These are phyloP conservation scores for Populus hybrid DNA, from an alignment of 441 rosid genomes.

Conservation along the genomic window DNA sequence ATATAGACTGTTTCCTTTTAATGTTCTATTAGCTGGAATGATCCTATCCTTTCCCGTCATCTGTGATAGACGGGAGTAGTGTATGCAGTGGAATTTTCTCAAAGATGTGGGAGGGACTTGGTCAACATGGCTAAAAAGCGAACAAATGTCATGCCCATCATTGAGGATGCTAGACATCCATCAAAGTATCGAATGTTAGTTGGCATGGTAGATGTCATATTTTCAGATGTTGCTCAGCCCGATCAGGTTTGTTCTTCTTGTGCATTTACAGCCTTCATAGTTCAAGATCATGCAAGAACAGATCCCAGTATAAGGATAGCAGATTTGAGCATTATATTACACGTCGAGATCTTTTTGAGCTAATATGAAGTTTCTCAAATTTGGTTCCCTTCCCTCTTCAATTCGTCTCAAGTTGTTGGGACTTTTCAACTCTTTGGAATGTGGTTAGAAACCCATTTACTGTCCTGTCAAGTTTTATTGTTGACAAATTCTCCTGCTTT, in stretches of 20 bases:
- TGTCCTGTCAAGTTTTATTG: neutral
- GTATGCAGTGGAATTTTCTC: constrained; percentile 91
- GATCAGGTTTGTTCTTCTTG: constrained; percentile 64
- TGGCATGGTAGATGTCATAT: constrained; percentile 96
- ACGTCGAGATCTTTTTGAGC: neutral
- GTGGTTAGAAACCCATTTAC: neutral
- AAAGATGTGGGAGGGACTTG: constrained; percentile 88
- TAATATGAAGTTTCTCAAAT: neutral
- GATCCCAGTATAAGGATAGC: neutral
- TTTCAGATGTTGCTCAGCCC: constrained; percentile 96
- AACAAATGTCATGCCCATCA: constrained; percentile 81
- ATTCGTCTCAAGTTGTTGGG: neutral
- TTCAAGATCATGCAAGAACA: neutral
- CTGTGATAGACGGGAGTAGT: constrained; percentile 60
- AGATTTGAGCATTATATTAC: neutral
- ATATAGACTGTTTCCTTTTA: neutral
- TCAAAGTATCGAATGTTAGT: constrained; percentile 87
- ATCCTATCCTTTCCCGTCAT: neutral
- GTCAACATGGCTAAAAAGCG: constrained; percentile 96
- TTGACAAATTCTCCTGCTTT: neutral
- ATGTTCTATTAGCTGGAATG: neutral
- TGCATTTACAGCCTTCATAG: neutral
- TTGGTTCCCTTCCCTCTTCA: neutral
- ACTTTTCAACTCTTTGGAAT: neutral
- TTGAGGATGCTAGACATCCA: constrained; percentile 94